A percentile compares a stretch with the other conserved stretches of the same genome.
Conservation (phyloP, 495 filamentous ascomycete genomes). For the Talaromyces stipitatus region DNA sequence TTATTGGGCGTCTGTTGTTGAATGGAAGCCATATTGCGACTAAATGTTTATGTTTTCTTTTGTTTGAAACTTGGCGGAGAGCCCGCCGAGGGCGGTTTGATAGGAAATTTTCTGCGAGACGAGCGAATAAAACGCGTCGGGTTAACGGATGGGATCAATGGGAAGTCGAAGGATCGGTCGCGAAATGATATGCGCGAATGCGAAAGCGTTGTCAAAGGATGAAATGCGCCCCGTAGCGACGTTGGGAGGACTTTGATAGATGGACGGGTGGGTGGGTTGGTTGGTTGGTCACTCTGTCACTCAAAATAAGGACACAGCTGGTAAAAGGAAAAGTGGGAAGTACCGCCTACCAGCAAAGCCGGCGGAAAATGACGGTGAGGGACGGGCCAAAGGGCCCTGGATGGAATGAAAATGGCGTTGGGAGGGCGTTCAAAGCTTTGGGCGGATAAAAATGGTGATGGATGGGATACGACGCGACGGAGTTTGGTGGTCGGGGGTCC, state of each 20-base stretch:
- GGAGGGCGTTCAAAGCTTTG: conserved; percentile 24
- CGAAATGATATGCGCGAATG: conserved; percentile 13
- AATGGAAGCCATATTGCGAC: conserved; percentile 60
- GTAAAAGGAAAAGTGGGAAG: conserved; percentile 12
- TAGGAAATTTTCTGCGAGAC: neutral
- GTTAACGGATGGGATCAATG: neutral
- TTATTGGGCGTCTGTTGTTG: conserved; percentile 55
- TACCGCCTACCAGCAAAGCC: neutral
- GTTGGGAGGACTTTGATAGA: neutral
- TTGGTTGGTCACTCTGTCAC: neutral
- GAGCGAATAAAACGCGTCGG: neutral
- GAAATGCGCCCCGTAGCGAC: conserved; percentile 2
- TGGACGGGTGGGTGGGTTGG: neutral
- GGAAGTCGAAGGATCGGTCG: conserved; percentile 13
- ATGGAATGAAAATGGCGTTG: conserved; percentile 20
- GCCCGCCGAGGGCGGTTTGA: neutral
- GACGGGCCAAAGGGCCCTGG: conserved; percentile 15
- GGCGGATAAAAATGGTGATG: conserved; percentile 40
- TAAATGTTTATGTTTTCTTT: neutral
- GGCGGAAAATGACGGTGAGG: conserved; percentile 1
- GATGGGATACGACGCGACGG: conserved; percentile 38
- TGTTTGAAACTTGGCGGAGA: neutral
- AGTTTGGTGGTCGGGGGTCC: conserved; percentile 33
- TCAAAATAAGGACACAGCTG: conserved; percentile 16
- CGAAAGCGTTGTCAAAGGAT: neutral